Evolutionary conservation across 2,329 filamentous ascomycete genomes (phyloP).

Genomic region (Trichoderma oligosporum): DNA sequence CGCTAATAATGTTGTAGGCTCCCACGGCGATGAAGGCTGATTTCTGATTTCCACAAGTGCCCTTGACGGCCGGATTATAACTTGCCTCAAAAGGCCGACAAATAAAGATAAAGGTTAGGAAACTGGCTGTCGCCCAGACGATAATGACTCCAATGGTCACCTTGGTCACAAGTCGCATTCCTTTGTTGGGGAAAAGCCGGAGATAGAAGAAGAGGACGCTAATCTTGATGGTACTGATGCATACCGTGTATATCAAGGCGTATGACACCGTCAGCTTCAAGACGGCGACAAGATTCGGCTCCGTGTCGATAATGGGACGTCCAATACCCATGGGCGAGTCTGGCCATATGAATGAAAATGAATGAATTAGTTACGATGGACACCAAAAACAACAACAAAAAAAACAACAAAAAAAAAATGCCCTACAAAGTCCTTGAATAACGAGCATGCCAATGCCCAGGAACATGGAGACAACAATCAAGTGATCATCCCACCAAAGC

Average conservation of each 20-base stretch:
- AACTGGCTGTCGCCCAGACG: conserved; percentile 27
- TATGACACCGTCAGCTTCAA: conserved; percentile 35
- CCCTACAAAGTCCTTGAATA: conserved; percentile 33
- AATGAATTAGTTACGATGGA: too few relatives aligned
- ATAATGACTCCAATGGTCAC: conserved; percentile 31
- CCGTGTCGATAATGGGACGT: conserved; percentile 24
- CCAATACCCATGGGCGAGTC: conserved; percentile 29
- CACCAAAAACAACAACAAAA: too few relatives aligned
- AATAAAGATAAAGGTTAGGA: conserved; percentile 28
- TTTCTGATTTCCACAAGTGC: conserved; percentile 37
- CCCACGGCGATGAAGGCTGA: conserved; percentile 39
- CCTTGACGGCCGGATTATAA: conserved; percentile 27
- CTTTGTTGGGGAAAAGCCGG: conserved; percentile 37
- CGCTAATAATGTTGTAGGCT: conserved; percentile 38
- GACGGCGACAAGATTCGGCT: conserved; percentile 26
- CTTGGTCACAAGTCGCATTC: conserved; percentile 31
- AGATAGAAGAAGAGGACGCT: conserved; percentile 42
- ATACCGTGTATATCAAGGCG: conserved; percentile 36
- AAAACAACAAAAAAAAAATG: too few relatives aligned
- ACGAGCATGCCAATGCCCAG: conserved; percentile 30
- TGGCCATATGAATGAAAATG: conserved; percentile 8
- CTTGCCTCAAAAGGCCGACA: conserved; percentile 27
- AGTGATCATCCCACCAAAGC: conserved; percentile 38
- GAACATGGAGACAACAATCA: conserved; percentile 35
- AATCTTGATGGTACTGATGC: conserved; percentile 38